A percentile compares a stretch with the other conserved stretches of the same genome.
These are phyloP conservation scores for Heimioporus retisporus DNA, from an alignment of 1,284 basidiomycete genomes.

Conservation along the genomic window DNA sequence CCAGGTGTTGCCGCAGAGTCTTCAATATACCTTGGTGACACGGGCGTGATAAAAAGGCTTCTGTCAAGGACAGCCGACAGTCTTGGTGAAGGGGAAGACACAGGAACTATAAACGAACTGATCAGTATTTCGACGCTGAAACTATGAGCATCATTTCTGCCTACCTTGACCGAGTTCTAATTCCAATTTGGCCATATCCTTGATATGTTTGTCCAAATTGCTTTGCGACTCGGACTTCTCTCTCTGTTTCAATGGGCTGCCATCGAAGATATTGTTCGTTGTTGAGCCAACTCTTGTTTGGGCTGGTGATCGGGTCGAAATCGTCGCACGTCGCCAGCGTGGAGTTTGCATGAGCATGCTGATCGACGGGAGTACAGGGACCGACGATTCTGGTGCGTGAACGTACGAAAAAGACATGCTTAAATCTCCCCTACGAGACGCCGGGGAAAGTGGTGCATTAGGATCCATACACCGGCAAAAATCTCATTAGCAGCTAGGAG, in stretches of 20 bases:
- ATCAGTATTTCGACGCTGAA: conserved; percentile 4
- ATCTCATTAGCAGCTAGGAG: conserved; percentile 77
- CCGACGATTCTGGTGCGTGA: conserved; percentile 30
- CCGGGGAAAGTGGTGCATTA: conserved; percentile 44
- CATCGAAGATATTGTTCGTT: conserved; percentile 44
- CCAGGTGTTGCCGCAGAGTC: conserved; percentile 42
- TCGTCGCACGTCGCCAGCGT: conserved; percentile 71
- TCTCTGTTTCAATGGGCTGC: conserved; percentile 52
- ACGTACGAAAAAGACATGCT: conserved; percentile 32
- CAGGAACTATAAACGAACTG: conserved; percentile 41
- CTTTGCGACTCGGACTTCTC: too few species aligned
- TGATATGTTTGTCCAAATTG: too few species aligned
- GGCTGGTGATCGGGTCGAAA: conserved; percentile 69
- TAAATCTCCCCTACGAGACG: conserved; percentile 36
- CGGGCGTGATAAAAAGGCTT: conserved; percentile 67
- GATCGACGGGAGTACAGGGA: neutral
- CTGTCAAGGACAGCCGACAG: conserved; percentile 73
- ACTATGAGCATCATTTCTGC: neutral
- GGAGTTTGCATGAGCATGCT: conserved; percentile 55
- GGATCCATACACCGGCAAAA: conserved; percentile 58
- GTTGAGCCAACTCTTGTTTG: conserved; percentile 30
- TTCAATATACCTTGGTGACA: conserved; percentile 30
- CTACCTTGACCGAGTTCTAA: too few species aligned
- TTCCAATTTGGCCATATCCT: too few species aligned
- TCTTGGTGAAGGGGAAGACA: conserved; percentile 58